Evolutionary conservation across 805 yeast genomes (phyloP), one percentile per base, ranked within the genome.

Genomic region (Myxozyma nipponensis): DNA sequence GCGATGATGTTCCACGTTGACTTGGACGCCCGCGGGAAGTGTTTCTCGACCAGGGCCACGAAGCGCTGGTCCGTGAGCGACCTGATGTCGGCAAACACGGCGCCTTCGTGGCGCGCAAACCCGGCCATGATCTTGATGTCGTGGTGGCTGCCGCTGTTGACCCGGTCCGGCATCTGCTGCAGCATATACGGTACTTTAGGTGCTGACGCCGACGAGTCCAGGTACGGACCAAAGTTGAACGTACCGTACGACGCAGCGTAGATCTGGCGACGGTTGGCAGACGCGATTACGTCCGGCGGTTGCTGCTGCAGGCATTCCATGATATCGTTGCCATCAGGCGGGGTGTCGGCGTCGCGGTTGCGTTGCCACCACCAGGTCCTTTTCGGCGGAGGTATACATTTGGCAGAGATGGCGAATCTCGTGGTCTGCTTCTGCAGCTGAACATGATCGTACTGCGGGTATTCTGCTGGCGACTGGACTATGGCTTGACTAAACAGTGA

Each of bases 161-260:
- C 30, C 21, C 24, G 6, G 50, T 48, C n/a, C 49, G 51, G 25
- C 47, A 55, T 2, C 22, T 40, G 21, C 49, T 40, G n/a, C n/a
- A n/a, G n/a, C n/a, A n/a, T n/a, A n/a, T n/a, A n/a, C n/a, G n/a
- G n/a, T n/a, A n/a, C n/a, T n/a, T n/a, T n/a, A n/a, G n/a, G n/a
- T n/a, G n/a, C n/a, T n/a, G n/a, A n/a, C n/a, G n/a, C n/a, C n/a
- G n/a, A n/a, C n/a, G n/a, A n/a, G 25, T 55, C 59, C 35, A 55
- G 53, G 23, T 48, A 51, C 4, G 60, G 60, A 9, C 60, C 60
- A 35, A 57, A 57, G 34, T 38, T 30, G 28, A 50, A 57, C 1
- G 56, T 49, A 3, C 60, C 60, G 26, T 48, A 50, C 7, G 36
- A 44, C 4, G 55, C 34, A 18, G 26, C 21, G 19, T 23, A 28